A percentile compares a stretch with the other conserved stretches of the same genome.
Evolutionary conservation across 2,329 filamentous ascomycete species (phyloP).

Genomic region (Pseudofabraea citricarpa): DNA sequence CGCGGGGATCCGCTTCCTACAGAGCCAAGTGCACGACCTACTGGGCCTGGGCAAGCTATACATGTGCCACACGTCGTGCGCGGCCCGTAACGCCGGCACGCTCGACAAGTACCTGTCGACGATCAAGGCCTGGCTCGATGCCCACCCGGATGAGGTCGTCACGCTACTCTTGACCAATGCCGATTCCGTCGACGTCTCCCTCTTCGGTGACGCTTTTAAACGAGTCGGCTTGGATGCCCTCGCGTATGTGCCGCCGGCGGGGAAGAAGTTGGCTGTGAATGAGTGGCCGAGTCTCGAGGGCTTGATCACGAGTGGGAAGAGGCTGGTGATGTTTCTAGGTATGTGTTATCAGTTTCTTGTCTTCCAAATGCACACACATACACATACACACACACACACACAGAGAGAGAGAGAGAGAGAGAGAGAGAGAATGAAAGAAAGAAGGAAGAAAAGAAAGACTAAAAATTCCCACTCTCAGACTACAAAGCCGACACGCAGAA

Average conservation of each 20-base stretch:
- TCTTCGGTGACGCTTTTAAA: constrained; percentile 39
- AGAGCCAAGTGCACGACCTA: constrained; percentile 43
- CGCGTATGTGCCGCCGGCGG: constrained; percentile 24
- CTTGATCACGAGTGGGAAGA: constrained; percentile 56
- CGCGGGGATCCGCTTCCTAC: constrained; percentile 60
- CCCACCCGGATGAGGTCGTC: constrained; percentile 54
- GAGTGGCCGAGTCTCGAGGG: constrained; percentile 67
- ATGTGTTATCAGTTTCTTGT: constrained; percentile 15
- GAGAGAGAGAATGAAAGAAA: no score
- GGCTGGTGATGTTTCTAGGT: constrained; percentile 70
- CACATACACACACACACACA: no score
- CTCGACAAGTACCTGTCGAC: constrained; percentile 49
- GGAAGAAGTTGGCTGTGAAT: constrained; percentile 32
- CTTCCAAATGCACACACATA: background rate
- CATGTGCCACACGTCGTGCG: constrained; percentile 55
- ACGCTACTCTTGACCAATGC: constrained; percentile 61
- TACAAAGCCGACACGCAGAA: constrained; percentile 44
- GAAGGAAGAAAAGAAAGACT: no score
- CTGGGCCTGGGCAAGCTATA: constrained; percentile 6
- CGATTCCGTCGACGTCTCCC: constrained; percentile 48
- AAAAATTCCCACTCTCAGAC: no score
- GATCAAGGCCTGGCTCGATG: constrained; percentile 55
- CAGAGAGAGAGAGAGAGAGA: no score
- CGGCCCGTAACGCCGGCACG: constrained; percentile 51
- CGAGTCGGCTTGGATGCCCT: constrained; percentile 18